Percentiles rank a stretch among this genome's conserved stretches.
Conservation (phyloP, 73 alveolate species). For the Paramecium sonneborni region DNA sequence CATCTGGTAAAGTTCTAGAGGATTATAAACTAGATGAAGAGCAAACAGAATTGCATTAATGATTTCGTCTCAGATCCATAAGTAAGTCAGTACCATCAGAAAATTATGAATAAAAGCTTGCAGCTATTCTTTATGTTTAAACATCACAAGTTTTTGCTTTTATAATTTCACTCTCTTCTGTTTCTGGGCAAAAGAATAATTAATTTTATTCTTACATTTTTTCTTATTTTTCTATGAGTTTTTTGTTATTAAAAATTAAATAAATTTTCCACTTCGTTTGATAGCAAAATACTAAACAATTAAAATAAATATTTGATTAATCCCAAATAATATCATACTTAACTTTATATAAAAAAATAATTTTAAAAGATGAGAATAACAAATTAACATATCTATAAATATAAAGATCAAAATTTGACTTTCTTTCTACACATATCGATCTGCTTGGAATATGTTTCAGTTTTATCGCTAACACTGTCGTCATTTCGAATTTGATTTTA, state of each 20-base stretch:
- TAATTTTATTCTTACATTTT: background rate
- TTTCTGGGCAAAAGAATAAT: background rate
- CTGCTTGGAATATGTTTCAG: background rate
- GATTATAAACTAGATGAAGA: background rate
- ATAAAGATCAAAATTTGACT: background rate
- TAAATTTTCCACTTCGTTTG: background rate
- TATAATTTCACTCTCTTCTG: background rate
- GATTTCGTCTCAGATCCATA: background rate
- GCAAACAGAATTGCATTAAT: background rate
- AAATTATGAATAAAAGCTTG: background rate
- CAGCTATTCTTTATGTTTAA: background rate
- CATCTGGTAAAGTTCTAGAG: constrained; percentile 4
- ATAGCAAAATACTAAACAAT: background rate
- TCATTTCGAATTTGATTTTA: background rate
- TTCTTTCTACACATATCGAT: background rate
- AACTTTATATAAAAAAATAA: background rate
- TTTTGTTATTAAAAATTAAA: background rate
- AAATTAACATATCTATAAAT: background rate
- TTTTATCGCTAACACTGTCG: background rate
- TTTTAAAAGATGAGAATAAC: background rate
- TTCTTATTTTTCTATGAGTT: background rate
- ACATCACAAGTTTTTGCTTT: background rate
- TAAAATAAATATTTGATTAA: background rate
- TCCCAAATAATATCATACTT: background rate
- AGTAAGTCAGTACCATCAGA: background rate